phyloP scores from a whole-genome alignment of 2,329 filamentous ascomycete genomes.

The Chaetothyriales sp. region DNA sequence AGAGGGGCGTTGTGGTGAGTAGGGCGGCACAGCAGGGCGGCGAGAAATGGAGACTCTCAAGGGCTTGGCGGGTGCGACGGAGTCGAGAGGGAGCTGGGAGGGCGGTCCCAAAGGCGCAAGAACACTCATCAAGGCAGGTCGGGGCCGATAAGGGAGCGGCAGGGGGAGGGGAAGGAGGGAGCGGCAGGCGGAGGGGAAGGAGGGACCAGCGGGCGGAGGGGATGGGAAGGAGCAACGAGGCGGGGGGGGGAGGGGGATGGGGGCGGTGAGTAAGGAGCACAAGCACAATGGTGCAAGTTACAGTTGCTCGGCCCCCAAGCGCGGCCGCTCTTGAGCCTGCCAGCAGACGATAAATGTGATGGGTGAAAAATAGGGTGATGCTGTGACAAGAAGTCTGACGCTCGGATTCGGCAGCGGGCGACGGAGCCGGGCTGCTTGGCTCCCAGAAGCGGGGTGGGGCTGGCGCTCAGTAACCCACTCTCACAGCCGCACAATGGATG shows the following conservation, averaged over 20 bases:
- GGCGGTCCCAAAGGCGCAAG: background rate
- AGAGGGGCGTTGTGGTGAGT: background rate
- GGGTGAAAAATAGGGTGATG: background rate
- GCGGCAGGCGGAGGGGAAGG: no score
- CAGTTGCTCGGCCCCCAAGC: background rate
- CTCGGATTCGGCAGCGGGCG: background rate
- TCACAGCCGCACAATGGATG: background rate
- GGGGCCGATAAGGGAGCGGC: background rate
- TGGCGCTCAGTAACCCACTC: background rate
- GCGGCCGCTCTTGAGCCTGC: background rate
- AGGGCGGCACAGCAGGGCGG: background rate
- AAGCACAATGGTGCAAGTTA: background rate
- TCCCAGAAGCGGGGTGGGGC: background rate
- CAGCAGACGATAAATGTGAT: background rate
- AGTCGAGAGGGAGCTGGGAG: background rate
- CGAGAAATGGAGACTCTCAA: background rate
- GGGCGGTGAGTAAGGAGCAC: background rate
- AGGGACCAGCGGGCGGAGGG: background rate
- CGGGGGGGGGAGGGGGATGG: background rate
- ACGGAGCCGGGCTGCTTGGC: background rate
- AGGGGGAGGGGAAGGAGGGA: constrained; percentile 2
- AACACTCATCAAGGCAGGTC: background rate
- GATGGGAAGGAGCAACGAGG: no score
- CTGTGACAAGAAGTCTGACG: background rate
- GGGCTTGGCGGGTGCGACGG: background rate